Conservation (phyloP, 1,139 yeast species). For the Meyerozyma smithsonii region DNA sequence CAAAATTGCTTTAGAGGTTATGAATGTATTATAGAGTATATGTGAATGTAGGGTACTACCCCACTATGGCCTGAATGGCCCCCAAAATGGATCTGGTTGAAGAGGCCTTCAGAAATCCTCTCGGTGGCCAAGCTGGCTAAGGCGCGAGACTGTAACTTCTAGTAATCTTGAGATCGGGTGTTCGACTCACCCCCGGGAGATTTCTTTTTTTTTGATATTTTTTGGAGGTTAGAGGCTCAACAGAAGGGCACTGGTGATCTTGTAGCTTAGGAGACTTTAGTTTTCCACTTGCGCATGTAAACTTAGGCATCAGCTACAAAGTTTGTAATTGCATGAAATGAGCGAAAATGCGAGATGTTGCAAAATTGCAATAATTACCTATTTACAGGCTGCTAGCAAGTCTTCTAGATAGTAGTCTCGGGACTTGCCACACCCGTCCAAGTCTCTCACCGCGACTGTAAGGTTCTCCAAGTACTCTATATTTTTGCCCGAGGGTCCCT, state of each 20-base stretch:
- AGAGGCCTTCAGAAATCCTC: slow-evolving; percentile 7
- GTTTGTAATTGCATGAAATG: too few species aligned
- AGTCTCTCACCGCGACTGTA: slow-evolving; percentile 45
- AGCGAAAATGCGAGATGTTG: neutral
- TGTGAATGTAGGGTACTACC: neutral
- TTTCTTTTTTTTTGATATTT: slow-evolving; percentile 5
- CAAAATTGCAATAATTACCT: neutral
- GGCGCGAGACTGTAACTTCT: slow-evolving; percentile 17
- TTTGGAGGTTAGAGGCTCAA: too few species aligned
- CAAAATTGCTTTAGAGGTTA: neutral
- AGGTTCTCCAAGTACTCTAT: slow-evolving; percentile 61
- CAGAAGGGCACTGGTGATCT: too few species aligned
- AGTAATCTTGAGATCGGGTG: slow-evolving; percentile 18
- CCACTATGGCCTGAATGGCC: neutral
- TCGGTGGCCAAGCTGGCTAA: slow-evolving; percentile 19
- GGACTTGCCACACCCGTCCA: slow-evolving; percentile 33
- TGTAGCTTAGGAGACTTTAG: too few species aligned
- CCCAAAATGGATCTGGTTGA: neutral
- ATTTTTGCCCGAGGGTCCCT: slow-evolving; percentile 83
- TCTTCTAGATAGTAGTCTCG: slow-evolving; percentile 37
- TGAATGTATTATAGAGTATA: neutral
- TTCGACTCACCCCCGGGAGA: slow-evolving; percentile 19
- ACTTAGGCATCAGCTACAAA: too few species aligned
- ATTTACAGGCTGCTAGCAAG: slow-evolving; percentile 11
- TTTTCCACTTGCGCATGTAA: too few species aligned